Conservation (phyloP, 192 early-diverging fungal genomes). For the Dimargaris cristalligena region DNA sequence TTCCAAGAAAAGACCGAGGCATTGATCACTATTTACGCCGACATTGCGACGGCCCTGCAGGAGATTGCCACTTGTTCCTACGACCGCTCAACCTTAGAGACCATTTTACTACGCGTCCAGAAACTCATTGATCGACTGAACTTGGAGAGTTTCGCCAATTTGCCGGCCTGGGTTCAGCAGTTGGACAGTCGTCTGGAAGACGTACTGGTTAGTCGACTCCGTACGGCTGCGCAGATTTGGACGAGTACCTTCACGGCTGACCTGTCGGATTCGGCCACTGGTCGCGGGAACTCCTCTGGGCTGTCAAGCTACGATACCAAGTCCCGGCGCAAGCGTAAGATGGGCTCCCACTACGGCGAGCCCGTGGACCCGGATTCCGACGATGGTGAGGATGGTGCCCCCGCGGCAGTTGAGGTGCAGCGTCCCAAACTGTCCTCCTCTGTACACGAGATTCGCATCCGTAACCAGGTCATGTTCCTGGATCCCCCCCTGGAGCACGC, state of each 20-base stretch:
- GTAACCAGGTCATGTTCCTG: slow-evolving; percentile 92
- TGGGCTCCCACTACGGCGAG: slow-evolving; percentile 14
- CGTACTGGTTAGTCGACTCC: slow-evolving; percentile 54
- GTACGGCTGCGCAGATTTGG: slow-evolving; percentile 62
- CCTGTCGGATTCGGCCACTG: slow-evolving; percentile 22
- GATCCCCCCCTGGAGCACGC: slow-evolving; percentile 94
- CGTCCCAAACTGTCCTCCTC: slow-evolving; percentile 34
- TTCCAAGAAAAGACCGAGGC: slow-evolving; percentile 92
- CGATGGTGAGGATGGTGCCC: neutral
- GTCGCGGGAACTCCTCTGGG: too few relatives aligned
- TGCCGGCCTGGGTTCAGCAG: slow-evolving; percentile 73
- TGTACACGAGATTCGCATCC: slow-evolving; percentile 76
- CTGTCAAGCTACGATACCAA: too few relatives aligned
- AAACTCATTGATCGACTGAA: slow-evolving; percentile 81
- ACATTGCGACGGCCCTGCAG: slow-evolving; percentile 61
- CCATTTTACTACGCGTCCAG: slow-evolving; percentile 67
- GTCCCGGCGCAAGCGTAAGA: slow-evolving; percentile 13
- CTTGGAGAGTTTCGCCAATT: slow-evolving; percentile 85
- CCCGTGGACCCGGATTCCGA: slow-evolving; percentile 33
- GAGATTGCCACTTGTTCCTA: slow-evolving; percentile 73
- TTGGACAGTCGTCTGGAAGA: slow-evolving; percentile 66
- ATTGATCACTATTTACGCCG: slow-evolving; percentile 64
- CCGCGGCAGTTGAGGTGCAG: neutral
- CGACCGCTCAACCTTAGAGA: slow-evolving; percentile 43
- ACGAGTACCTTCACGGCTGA: slow-evolving; percentile 41